Conservation (phyloP, 345 rosid species). For the Rhodamnia rubescens region DNA sequence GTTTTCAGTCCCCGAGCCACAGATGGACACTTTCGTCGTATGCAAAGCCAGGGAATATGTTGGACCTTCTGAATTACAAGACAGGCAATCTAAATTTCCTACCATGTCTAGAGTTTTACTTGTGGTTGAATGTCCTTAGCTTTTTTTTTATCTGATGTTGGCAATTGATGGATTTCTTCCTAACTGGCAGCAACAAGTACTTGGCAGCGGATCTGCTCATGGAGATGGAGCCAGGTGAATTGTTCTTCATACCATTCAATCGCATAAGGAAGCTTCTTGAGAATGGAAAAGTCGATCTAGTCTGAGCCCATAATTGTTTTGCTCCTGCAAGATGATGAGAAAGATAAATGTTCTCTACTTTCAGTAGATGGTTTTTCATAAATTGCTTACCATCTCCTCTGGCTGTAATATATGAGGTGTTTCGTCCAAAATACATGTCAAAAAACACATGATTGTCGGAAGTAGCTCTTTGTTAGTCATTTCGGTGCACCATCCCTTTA, state of each 20-base stretch:
- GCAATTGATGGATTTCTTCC: neutral
- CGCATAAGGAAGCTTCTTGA: slow-evolving; percentile 14
- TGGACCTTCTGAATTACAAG: slow-evolving; percentile 27
- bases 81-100: slow-evolving; percentile 7
- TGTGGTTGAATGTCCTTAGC: neutral
- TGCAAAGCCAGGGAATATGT: slow-evolving; percentile 57
- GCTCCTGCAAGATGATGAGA: neutral
- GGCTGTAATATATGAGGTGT: neutral
- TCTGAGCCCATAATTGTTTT: neutral
- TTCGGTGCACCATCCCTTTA: neutral
- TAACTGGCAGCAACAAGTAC: slow-evolving; percentile 20
- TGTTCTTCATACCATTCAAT: slow-evolving; percentile 12
- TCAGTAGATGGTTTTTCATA: neutral
- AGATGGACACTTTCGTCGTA: slow-evolving; percentile 54
- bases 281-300: slow-evolving; percentile 12
- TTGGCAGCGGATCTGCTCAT: slow-evolving; percentile 2
- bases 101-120: neutral
- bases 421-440: neutral
- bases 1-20: slow-evolving; percentile 51
- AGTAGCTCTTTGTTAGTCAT: neutral
- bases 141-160: neutral
- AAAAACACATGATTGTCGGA: neutral
- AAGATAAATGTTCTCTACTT: neutral
- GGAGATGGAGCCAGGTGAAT: slow-evolving; percentile 21
- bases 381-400: neutral